Conservation (phyloP, 352 stramenopile species). For the Halophytophthora polymorphica region DNA sequence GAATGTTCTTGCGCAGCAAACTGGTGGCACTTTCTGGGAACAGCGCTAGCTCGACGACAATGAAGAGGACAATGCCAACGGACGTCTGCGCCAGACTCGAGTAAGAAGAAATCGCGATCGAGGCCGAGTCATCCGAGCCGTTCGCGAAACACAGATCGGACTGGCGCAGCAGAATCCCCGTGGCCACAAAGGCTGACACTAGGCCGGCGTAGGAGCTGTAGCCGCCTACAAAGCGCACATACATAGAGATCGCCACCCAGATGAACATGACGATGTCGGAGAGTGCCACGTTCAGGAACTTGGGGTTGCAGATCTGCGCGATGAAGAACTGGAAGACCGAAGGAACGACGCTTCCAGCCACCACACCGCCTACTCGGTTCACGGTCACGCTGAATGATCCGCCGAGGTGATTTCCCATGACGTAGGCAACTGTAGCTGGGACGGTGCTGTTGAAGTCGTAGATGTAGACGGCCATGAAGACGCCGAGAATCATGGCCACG, state of each 20-base stretch:
- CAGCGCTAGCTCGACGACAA: conserved; percentile 42
- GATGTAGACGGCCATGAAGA: conserved; percentile 38
- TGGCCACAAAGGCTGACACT: conserved; percentile 41
- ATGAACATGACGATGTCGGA: conserved; percentile 33
- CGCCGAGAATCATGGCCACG: conserved; percentile 32
- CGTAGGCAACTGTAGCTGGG: conserved; percentile 35
- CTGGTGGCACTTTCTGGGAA: conserved; percentile 42
- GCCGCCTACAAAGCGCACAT: conserved; percentile 40
- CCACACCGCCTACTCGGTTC: conserved; percentile 45
- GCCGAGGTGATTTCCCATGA: conserved; percentile 58
- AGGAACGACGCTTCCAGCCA: conserved; percentile 44
- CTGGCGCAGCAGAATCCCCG: conserved; percentile 31
- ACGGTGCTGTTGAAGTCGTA: conserved; percentile 43
- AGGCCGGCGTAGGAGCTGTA: conserved; percentile 40
- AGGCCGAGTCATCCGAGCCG: conserved; percentile 15
- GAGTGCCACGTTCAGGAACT: conserved; percentile 17
- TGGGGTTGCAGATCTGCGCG: conserved; percentile 27
- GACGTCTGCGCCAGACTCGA: conserved; percentile 53
- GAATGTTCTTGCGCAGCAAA: conserved; percentile 45
- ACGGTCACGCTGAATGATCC: conserved; percentile 53
- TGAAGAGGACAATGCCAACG: conserved; percentile 56
- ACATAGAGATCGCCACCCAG: conserved; percentile 48
- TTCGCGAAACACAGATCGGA: conserved; percentile 17
- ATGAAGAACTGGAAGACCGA: conserved; percentile 58
- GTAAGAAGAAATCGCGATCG: conserved; percentile 49